Base-by-base conservation (phyloP, 192 early-diverging fungal species). In the Backusella westeae region DNA sequence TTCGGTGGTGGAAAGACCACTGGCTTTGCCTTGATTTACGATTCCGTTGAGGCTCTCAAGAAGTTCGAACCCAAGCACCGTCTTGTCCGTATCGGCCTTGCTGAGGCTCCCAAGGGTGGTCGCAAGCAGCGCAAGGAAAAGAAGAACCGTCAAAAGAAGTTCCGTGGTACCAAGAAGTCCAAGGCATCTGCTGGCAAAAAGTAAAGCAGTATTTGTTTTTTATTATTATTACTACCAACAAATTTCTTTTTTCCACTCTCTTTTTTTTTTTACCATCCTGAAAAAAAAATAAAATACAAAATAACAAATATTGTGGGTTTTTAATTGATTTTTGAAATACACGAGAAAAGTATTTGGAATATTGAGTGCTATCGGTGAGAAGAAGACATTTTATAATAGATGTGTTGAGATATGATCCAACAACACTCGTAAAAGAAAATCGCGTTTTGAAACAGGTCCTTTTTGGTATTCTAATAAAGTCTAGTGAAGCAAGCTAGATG, bases 31-130 rank as follows among this genome's bases (percentile, higher is more conserved):
- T 89, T 98, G 80, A 93, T 99, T 89, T 97, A 99, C 93, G 96
- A 98, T 86, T 89, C 90, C 78, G 83, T 97, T 80, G 96, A 97
- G 75, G 86, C 94, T 73, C 91, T 92, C 82, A 97, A 96, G 94
- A 98, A 97, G 92, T 95, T 98, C 82, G 97, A 99, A 91, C 97
- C 97, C 85, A 99, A 98, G 91, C 94, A 94, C 93, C 91, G 97
- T 80, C 91, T 97, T 73, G 89, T 92, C 68, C 88, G 97, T 89
- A 75, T 79, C 74, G 87, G 87, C 74, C 84, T 94, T 75, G 90
- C 85, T 78, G 92, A 89, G 81, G 78, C 85, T 78, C 80, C 85
- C 81, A 92, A 90, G 83, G 89, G 88, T 74, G 91, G 95, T 71
- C 94, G 94, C 88, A 99, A 98, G 91, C 98, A 99, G 88, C 93